A percentile compares a stretch with the other conserved stretches of the same genome.
Evolutionary conservation across 1,284 basidiomycete genomes (phyloP).

Genomic region (Stereum hirsutum): DNA sequence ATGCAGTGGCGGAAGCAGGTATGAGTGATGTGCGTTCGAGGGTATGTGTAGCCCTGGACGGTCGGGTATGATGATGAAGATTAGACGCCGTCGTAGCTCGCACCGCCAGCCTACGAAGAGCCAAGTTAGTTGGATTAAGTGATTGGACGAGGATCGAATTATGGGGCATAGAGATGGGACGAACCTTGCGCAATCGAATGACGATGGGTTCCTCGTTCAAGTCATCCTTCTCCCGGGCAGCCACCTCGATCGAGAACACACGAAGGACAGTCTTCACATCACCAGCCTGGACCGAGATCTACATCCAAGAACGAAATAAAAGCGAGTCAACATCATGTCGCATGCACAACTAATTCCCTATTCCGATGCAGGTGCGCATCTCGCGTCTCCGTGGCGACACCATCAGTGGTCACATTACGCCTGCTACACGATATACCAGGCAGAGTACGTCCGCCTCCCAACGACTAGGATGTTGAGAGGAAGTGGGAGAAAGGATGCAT

Average conservation of each 20-base stretch:
- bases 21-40: too few species aligned
- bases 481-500: slow-evolving; percentile 16
- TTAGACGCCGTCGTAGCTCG: slow-evolving; percentile 75
- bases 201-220: slow-evolving; percentile 77
- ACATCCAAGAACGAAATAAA: background rate
- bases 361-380: too few species aligned
- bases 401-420: too few species aligned
- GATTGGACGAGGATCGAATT: background rate
- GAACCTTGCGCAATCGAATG: slow-evolving; percentile 63
- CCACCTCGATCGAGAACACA: slow-evolving; percentile 79
- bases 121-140: background rate
- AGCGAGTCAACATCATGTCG: background rate
- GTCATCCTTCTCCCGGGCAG: slow-evolving; percentile 74
- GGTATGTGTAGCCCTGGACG: background rate
- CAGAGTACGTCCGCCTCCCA: background rate
- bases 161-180: slow-evolving; percentile 13
- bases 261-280: slow-evolving; percentile 78
- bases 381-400: too few species aligned
- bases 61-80: background rate
- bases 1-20: too few species aligned
- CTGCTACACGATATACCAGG: background rate
- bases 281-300: slow-evolving; percentile 85
- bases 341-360: background rate
- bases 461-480: slow-evolving; percentile 5
- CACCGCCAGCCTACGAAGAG: slow-evolving; percentile 59